Evolutionary conservation across 176 grass and related monocot genomes (phyloP).

Genomic region (Oryza glaberrima): DNA sequence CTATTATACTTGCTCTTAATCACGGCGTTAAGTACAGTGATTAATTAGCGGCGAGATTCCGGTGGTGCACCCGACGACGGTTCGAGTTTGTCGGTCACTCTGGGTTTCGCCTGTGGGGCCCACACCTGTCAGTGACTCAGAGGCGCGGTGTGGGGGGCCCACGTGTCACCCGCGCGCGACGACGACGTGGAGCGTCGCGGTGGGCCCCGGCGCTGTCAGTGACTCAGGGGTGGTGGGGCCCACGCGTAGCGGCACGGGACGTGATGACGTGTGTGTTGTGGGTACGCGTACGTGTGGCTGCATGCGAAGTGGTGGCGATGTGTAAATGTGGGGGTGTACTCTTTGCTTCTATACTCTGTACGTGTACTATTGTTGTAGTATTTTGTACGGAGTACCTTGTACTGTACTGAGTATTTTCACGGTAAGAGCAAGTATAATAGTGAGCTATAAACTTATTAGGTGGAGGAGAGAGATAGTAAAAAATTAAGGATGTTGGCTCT

Average conservation of each 20-base stretch:
- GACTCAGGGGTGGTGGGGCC: not conserved
- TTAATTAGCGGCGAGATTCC: not conserved
- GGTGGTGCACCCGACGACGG: slow-evolving; percentile 3
- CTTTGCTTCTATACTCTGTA: too few relatives aligned
- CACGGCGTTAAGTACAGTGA: not conserved
- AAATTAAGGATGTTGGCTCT: too few relatives aligned
- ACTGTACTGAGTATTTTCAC: not conserved
- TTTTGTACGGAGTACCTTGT: not conserved
- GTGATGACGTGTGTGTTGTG: too few relatives aligned
- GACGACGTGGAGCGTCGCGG: too few relatives aligned
- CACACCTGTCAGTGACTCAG: not conserved
- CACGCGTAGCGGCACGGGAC: not conserved
- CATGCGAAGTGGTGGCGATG: not conserved
- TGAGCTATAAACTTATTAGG: too few relatives aligned
- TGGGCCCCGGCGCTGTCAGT: too few relatives aligned
- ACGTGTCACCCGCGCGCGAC: not conserved
- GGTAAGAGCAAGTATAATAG: not conserved
- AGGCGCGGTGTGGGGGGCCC: not conserved
- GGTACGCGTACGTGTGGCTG: too few relatives aligned
- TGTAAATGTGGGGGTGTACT: not conserved
- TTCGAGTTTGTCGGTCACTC: not conserved
- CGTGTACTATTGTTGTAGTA: not conserved
- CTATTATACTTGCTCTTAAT: not conserved
- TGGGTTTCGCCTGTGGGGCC: not conserved
- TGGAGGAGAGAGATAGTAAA: too few relatives aligned